Evolutionary conservation across 345 rosid species (phyloP).

Genomic region (Adansonia digitata): DNA sequence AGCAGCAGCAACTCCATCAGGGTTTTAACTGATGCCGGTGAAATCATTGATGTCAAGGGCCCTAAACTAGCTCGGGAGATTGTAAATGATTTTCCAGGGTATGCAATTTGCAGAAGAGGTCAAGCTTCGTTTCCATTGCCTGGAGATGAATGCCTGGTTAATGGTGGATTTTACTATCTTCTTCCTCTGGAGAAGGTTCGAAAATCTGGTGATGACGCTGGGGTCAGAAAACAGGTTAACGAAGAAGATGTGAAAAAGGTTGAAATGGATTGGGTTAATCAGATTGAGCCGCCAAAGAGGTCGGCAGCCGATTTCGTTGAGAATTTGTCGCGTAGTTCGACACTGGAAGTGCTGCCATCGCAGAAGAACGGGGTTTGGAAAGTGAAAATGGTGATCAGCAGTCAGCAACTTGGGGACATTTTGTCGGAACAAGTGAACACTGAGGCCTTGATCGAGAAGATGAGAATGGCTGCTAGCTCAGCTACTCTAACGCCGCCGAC

Average conservation of each 20-base stretch:
- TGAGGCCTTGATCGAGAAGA: constrained; percentile 64
- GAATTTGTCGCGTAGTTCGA: constrained; percentile 14
- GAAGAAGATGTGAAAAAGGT: constrained; percentile 3
- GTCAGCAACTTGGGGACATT: constrained; percentile 62
- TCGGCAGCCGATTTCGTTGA: constrained; percentile 18
- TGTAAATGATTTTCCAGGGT: constrained; percentile 31
- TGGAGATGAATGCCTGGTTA: constrained; percentile 27
- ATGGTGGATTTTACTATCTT: constrained; percentile 44
- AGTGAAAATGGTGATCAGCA: constrained; percentile 56
- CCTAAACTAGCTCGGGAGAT: constrained; percentile 40
- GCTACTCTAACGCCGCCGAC: not conserved
- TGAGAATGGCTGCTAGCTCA: constrained; percentile 35
- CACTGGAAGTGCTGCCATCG: constrained; percentile 46
- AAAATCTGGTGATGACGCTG: not conserved
- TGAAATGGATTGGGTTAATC: constrained; percentile 3
- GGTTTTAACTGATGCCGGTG: constrained; percentile 35
- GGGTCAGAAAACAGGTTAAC: not conserved
- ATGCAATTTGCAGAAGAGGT: constrained; percentile 33
- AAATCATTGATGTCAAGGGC: constrained; percentile 27
- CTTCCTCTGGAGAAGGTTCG: constrained; percentile 30
- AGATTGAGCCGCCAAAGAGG: constrained; percentile 18
- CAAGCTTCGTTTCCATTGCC: not conserved
- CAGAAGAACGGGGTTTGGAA: constrained; percentile 64
- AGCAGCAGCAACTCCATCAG: constrained; percentile 15
- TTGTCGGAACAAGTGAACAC: constrained; percentile 55